Percentiles rank a stretch among this genome's conserved stretches.
These are phyloP conservation scores for Agaricus subrufescens DNA, from an alignment of 768 basidiomycete genomes.

Conservation along the genomic window DNA sequence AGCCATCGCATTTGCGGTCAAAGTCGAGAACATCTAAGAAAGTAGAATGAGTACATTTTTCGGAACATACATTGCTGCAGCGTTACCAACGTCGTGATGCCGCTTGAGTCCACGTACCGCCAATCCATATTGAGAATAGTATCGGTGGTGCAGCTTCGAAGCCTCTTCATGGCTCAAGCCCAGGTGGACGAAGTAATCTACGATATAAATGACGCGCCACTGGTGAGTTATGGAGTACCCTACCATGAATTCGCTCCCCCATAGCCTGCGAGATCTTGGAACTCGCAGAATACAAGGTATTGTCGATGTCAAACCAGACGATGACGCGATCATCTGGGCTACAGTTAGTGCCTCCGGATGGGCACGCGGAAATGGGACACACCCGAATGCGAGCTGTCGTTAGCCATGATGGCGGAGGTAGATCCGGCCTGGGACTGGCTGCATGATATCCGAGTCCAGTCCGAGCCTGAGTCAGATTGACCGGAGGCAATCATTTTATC, in stretches of 20 bases:
- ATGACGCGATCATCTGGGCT: slow-evolving; percentile 49
- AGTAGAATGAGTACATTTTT: neutral
- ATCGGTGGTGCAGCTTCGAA: slow-evolving; percentile 59
- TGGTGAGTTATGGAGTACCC: slow-evolving; percentile 4
- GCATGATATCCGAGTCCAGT: neutral
- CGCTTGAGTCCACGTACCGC: slow-evolving; percentile 73
- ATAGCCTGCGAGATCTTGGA: slow-evolving; percentile 73
- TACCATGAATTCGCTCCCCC: slow-evolving; percentile 76
- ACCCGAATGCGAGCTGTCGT: neutral
- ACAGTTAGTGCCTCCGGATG: slow-evolving; percentile 3
- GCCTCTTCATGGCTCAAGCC: slow-evolving; percentile 69
- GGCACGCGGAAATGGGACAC: neutral
- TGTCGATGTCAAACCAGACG: slow-evolving; percentile 85
- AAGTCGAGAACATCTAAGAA: slow-evolving; percentile 74
- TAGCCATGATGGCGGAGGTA: slow-evolving; percentile 3
- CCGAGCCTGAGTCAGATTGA: too few relatives aligned
- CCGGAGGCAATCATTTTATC: slow-evolving; percentile 9
- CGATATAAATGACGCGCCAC: neutral
- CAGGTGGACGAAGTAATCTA: slow-evolving; percentile 65
- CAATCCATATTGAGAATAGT: slow-evolving; percentile 80
- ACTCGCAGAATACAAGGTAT: slow-evolving; percentile 79
- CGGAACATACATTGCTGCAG: slow-evolving; percentile 1
- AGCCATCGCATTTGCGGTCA: slow-evolving; percentile 77
- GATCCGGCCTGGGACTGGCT: neutral
- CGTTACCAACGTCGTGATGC: slow-evolving; percentile 71